These are phyloP conservation scores for Penicillium flavigenum DNA, from an alignment of 495 filamentous ascomycete species.

Conservation along the genomic window DNA sequence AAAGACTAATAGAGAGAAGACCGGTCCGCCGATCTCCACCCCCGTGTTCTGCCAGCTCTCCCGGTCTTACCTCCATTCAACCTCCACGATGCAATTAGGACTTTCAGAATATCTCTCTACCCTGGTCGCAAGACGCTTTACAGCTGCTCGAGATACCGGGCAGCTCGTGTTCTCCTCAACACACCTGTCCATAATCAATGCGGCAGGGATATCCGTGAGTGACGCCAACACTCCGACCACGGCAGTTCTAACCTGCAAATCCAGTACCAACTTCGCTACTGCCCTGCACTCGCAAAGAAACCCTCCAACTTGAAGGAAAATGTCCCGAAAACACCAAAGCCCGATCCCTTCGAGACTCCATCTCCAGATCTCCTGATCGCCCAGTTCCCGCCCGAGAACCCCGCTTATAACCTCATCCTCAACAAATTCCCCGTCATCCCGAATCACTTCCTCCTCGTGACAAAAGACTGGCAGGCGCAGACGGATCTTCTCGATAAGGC, in stretches of 20 bases:
- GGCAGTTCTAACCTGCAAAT: slow-evolving; percentile 8
- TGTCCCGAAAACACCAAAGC: slow-evolving; percentile 41
- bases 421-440: slow-evolving; percentile 82
- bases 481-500: slow-evolving; percentile 63
- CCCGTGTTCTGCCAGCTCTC: slow-evolving; percentile 13
- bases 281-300: slow-evolving; percentile 72
- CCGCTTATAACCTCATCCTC: slow-evolving; percentile 65
- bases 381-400: slow-evolving; percentile 48
- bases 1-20: background rate
- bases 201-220: slow-evolving; percentile 55
- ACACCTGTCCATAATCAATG: slow-evolving; percentile 53
- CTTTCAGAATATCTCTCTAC: slow-evolving; percentile 48
- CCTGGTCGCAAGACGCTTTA: slow-evolving; percentile 56
- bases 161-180: slow-evolving; percentile 61
- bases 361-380: slow-evolving; percentile 60
- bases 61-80: background rate
- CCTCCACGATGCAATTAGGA: slow-evolving; percentile 38
- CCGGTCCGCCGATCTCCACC: slow-evolving; percentile 6
- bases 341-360: slow-evolving; percentile 74
- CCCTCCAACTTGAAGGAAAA: slow-evolving; percentile 50
- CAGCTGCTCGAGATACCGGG: slow-evolving; percentile 50
- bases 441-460: slow-evolving; percentile 78
- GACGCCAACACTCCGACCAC: background rate
- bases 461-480: slow-evolving; percentile 63
- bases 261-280: slow-evolving; percentile 78